Percentiles rank a stretch among this genome's conserved stretches.
These are phyloP conservation scores for Ilex aquifolium DNA, from an alignment of 257 asterid genomes.

Conservation along the genomic window DNA sequence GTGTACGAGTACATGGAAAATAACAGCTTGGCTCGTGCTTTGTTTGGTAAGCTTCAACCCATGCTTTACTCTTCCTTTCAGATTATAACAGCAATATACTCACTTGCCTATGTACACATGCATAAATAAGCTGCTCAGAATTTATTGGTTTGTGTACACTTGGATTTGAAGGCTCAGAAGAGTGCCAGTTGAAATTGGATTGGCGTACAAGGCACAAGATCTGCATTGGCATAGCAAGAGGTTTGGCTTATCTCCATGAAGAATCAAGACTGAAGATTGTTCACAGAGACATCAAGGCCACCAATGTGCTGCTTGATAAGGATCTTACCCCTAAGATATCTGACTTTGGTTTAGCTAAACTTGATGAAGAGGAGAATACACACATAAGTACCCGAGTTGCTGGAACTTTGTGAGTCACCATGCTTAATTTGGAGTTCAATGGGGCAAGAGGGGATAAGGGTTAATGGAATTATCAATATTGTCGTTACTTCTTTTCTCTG, in stretches of 20 bases:
- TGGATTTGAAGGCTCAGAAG: slow-evolving; percentile 34
- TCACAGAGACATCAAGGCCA: slow-evolving; percentile 58
- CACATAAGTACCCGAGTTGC: slow-evolving; percentile 60
- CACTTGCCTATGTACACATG: neutral
- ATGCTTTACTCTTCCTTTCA: neutral
- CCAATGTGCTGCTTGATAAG: slow-evolving; percentile 51
- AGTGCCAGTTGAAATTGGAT: slow-evolving; percentile 35
- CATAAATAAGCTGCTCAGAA: neutral
- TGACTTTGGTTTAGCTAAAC: slow-evolving; percentile 59
- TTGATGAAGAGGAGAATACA: slow-evolving; percentile 52
- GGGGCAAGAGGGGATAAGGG: too few relatives aligned
- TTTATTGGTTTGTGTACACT: neutral
- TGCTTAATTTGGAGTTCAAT: too few relatives aligned
- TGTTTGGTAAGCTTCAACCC: slow-evolving; percentile 29
- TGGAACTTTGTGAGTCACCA: slow-evolving; percentile 45
- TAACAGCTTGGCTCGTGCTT: slow-evolving; percentile 41
- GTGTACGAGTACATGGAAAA: slow-evolving; percentile 2
- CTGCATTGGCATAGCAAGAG: slow-evolving; percentile 51
- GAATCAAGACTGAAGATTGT: slow-evolving; percentile 52
- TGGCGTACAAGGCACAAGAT: slow-evolving; percentile 53
- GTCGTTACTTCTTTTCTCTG: too few relatives aligned
- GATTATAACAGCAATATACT: neutral
- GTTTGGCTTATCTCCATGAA: slow-evolving; percentile 56
- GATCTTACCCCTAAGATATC: slow-evolving; percentile 44
- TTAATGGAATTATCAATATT: too few relatives aligned